These are phyloP conservation scores for Aspergillus sp. DNA, from an alignment of 2,329 filamentous ascomycete species.

Conservation along the genomic window DNA sequence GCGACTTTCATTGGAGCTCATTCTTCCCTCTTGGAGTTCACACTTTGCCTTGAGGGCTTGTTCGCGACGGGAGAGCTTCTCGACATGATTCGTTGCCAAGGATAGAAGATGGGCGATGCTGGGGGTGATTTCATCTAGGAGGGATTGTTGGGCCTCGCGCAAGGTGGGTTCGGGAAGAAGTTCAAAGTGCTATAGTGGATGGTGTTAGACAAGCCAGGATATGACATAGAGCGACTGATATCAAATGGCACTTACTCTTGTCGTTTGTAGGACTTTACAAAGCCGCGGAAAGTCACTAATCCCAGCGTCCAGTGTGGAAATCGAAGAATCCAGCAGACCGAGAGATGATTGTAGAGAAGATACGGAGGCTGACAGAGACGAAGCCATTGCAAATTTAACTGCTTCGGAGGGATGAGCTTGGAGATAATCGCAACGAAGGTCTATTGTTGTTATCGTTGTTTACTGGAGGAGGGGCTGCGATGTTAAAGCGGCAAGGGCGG, in stretches of 20 bases:
- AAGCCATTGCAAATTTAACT: constrained; percentile 25
- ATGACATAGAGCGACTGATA: too few relatives aligned
- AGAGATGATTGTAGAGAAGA: constrained; percentile 57
- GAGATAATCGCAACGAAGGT: too few relatives aligned
- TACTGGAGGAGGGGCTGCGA: constrained; percentile 9
- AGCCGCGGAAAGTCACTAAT: constrained; percentile 61
- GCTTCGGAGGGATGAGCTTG: too few relatives aligned
- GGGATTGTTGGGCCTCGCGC: constrained; percentile 72
- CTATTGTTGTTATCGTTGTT: not conserved
- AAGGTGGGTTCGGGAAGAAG: constrained; percentile 82
- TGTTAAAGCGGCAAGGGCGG: constrained; percentile 24
- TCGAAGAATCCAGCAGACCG: constrained; percentile 58
- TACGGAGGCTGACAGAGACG: constrained; percentile 56
- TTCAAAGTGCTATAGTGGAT: constrained; percentile 70
- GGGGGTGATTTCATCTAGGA: constrained; percentile 85
- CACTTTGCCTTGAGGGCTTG: constrained; percentile 76
- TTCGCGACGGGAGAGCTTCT: constrained; percentile 76
- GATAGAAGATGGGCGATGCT: constrained; percentile 74
- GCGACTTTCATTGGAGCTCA: constrained; percentile 41
- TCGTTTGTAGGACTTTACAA: constrained; percentile 59
- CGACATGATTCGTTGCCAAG: constrained; percentile 77
- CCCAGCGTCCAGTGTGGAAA: constrained; percentile 57
- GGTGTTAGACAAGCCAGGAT: not conserved
- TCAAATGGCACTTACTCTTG: constrained; percentile 43
- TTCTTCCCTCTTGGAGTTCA: constrained; percentile 73